Base-by-base conservation (phyloP, 495 filamentous ascomycete species). In the Jackrogersella multiformis region DNA sequence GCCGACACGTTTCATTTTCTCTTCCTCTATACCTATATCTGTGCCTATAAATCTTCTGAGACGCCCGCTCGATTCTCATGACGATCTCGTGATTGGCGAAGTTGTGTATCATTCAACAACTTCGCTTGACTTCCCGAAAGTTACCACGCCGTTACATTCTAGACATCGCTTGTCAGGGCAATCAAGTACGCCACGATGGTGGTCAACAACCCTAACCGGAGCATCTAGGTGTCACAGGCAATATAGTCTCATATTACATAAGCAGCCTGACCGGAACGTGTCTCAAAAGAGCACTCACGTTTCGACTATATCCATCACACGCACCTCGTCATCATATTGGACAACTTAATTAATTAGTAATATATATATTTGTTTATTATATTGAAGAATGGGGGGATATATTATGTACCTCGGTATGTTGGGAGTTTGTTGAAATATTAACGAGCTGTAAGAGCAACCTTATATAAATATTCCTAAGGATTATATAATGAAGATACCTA, bases 121-220 rank as follows among this genome's bases (percentile, higher is more conserved):
- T 44, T 66, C 64, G 64, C 64, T 68, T 62, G 56, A 21, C 10
- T 41, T 28, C 58, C 65, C 65, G 44, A 68, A 42, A 46, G 52
- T 21, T n/a, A 49, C 41, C 16, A 16, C 30, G 7, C 1, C 23
- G 64, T 56, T 41, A 28, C 49, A 54, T 55, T 38, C 13, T 39
- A 9, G 15, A 15, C 45, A 15, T 61, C 59, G 28, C 38, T 55
- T 52, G 30, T 23, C 28, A 21, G 16, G n/a, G 20, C 24, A 34
- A 57, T 18, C 20, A 32, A n/a, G 13, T 34, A 34, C 32, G 38
- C 38, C 24, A 45, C 36, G 24, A 34, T 26, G 38, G n/a, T n/a
- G 12, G n/a, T n/a, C n/a, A 60, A 15, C 35, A 56, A 63, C 65
- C 58, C 58, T 59, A 68, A 57, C 20, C 53, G 32, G n/a, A 53